Evolutionary conservation across 2,329 filamentous ascomycete genomes (phyloP), one percentile per base, ranked within the genome.

Genomic region (Paraphoma sp.): DNA sequence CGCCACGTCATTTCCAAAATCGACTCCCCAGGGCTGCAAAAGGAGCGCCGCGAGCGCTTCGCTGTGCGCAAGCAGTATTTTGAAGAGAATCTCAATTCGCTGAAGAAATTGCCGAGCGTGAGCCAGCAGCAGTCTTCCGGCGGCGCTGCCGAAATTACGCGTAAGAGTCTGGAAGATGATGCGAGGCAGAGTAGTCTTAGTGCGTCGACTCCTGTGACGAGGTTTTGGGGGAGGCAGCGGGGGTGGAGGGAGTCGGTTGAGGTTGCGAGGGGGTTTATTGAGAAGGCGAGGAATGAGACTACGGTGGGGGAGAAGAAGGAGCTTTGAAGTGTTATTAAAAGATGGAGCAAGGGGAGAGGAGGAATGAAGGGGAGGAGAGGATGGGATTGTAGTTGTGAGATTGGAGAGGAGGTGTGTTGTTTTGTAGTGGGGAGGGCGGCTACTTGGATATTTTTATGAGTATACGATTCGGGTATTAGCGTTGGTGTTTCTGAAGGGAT

Each of bases 1-100:
- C 86, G 89, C 41, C 85, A 87, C 51, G 87, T 88, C 4, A 86
- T 99, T 66, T 83, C 82, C 57, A 95, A 93, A 74, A 80, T 97
- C 51, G 93, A 98, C 68, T 93, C 89, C 45, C 91, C 92, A 0
- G 93, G 93, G 1, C 82, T 93, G 54, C 91, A 96, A 68, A 93
- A 92, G 76, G 93, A 96, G 78, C 86, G 90, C 12, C 87, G 87
- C 3, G 91, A 97, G 73, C 85, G 92, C 18, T 98, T 89, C 76
- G 76, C 89, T 46, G 87, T 95, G 72, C 87, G 94, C 61, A 94
- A 92, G 79, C 86, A 86, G 63, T 87, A 93, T 52, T 83, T 98
- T 1, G 86, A 92, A 57, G 89, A 93, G 69, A 90, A 85, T 23
- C 77, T 93, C 11, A 87, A 85, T 0, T 78, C 86, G 55, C 81